phyloP scores from a whole-genome alignment of 2,329 filamentous ascomycete species.

The Phialemoniopsis sp. region DNA sequence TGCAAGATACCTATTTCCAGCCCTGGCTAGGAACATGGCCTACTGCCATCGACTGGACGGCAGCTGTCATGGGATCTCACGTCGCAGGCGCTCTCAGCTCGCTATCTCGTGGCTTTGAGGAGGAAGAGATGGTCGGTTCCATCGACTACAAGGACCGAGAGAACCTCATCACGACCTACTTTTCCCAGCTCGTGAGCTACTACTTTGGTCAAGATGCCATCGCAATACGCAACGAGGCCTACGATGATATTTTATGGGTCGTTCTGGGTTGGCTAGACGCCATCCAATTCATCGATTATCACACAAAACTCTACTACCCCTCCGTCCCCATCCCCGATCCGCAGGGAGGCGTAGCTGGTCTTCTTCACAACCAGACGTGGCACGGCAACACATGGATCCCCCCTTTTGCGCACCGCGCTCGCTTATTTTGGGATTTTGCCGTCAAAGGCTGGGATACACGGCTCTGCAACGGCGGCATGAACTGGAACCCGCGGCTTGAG shows the following conservation, averaged over 20 bases:
- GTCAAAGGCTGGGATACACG: conserved; percentile 75
- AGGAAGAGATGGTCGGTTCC: conserved; percentile 20
- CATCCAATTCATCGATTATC: conserved; percentile 70
- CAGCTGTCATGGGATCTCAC: conserved; percentile 77
- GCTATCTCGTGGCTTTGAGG: conserved; percentile 57
- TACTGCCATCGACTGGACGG: conserved; percentile 87
- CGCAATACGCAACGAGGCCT: conserved; percentile 69
- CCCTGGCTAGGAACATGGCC: conserved; percentile 81
- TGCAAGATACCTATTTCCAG: conserved; percentile 77
- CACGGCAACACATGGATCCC: conserved; percentile 72
- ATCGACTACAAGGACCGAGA: conserved; percentile 53
- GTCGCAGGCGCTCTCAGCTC: conserved; percentile 69
- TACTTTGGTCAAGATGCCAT: conserved; percentile 86
- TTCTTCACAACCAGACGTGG: conserved; percentile 43
- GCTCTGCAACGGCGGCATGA: conserved; percentile 84
- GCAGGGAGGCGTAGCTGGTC: too few relatives aligned
- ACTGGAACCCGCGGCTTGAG: conserved; percentile 75
- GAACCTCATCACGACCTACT: conserved; percentile 80
- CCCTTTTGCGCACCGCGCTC: conserved; percentile 76
- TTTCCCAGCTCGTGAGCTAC: conserved; percentile 69
- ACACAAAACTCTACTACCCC: conserved; percentile 59
- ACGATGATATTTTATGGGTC: conserved; percentile 94
- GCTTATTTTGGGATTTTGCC: conserved; percentile 81
- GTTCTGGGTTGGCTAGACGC: conserved; percentile 86
- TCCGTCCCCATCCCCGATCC: conserved; percentile 2